Conservation (phyloP, 306 rosid species). For the Cicer bijugum region DNA sequence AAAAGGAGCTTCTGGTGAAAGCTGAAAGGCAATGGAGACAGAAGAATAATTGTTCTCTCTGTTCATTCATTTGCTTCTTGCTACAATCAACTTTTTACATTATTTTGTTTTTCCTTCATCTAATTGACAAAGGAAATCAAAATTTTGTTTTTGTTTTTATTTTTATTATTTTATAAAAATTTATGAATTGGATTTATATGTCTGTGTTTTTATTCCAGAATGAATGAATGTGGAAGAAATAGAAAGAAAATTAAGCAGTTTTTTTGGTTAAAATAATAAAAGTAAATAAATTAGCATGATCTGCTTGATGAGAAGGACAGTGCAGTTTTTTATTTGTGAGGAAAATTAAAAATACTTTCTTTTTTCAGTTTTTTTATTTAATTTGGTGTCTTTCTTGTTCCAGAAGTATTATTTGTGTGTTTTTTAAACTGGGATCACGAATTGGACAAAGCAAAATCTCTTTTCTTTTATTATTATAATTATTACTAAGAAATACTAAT, state of each 20-base stretch:
- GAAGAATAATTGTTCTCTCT: background rate
- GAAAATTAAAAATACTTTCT: no score
- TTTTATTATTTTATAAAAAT: background rate
- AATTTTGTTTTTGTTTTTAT: slow-evolving; percentile 38
- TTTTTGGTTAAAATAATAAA: slow-evolving; percentile 16
- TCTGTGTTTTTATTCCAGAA: background rate
- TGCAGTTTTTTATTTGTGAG: background rate
- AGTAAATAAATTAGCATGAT: background rate
- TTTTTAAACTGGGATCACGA: no score
- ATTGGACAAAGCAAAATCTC: no score
- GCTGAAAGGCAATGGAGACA: slow-evolving; percentile 10
- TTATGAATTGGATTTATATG: slow-evolving; percentile 13
- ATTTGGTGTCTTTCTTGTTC: no score
- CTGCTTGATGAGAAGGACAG: background rate
- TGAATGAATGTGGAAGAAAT: slow-evolving; percentile 4
- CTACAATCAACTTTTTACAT: slow-evolving; percentile 46
- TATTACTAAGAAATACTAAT: no score
- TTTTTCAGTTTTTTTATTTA: no score
- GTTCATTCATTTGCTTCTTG: slow-evolving; percentile 37
- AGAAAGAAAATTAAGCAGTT: background rate
- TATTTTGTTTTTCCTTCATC: background rate
- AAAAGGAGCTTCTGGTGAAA: slow-evolving; percentile 26
- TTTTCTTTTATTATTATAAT: no score
- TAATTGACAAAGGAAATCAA: slow-evolving; percentile 30
- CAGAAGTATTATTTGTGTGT: no score